Evolutionary conservation across 2,329 filamentous ascomycete genomes (phyloP), one percentile per base, ranked within the genome.

Genomic region (Sclerotinia minor): DNA sequence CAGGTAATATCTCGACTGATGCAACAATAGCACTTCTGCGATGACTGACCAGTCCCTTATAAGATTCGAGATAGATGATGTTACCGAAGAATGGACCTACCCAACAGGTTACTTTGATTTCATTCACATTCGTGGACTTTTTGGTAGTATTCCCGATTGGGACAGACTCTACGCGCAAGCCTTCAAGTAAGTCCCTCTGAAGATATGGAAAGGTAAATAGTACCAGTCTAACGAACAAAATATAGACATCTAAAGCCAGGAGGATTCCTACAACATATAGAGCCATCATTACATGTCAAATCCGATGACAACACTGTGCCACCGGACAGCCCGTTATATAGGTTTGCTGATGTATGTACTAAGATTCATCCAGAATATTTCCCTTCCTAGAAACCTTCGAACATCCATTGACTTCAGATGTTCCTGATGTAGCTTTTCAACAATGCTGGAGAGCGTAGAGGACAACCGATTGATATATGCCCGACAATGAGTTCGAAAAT

Each of bases 1-100:
- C 60, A 65, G 67, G 65, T 67, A 58, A 57, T 44, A 29, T 38
- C 55, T 44, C 17, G 19, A 41, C 35, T 44, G 9, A 57, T 24
- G 19, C 21, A 38, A 54, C 6, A 21, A 49, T 3, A 21, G 35
- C 24, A 44, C 24, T 17, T 45, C 13, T 21, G 1, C 17, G n/a
- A 54, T 26, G 29, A 29, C 55, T 67, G n/a, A 67, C 24, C 7
- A 29, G 0, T 5, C 49, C 44, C 19, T 15, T 70, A 41, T 41
- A 41, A 81, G 83, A 65, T 90, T 90, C 72, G 81, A 88, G 59
- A 83, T 90, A 63, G 87, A 90, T 73, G 88, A 91, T 73, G 84
- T 83, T 44, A 79, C 83, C 29, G 75, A 78, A 47, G 70, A 74
- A 38, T 81, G 80, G 79, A 78, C 80, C 71, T 80, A 78, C 68